Conservation (phyloP, 768 basidiomycete species). For the Phanerochaete carnosa region DNA sequence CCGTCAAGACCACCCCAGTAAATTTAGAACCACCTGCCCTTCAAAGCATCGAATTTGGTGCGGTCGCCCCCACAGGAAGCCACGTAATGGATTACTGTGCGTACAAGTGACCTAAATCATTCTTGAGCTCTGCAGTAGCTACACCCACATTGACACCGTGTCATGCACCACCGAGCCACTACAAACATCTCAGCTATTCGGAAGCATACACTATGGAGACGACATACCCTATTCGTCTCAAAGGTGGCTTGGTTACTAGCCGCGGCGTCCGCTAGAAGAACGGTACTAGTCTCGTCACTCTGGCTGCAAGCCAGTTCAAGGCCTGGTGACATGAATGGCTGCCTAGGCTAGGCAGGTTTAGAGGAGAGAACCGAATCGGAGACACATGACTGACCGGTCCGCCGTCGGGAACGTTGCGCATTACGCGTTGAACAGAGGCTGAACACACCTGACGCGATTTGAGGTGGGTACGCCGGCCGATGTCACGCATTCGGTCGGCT, state of each 20-base stretch:
- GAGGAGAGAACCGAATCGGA: background rate
- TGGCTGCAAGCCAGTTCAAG: constrained; percentile 42
- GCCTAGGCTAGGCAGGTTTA: background rate
- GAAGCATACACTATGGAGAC: background rate
- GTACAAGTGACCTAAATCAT: constrained; percentile 43
- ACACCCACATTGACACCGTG: background rate
- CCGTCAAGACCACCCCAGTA: constrained; percentile 43
- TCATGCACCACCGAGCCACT: constrained; percentile 25
- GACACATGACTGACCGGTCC: constrained; percentile 21
- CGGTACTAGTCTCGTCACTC: constrained; percentile 32
- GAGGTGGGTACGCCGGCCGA: background rate
- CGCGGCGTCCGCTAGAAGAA: constrained; percentile 32
- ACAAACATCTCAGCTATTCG: background rate
- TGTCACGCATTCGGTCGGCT: background rate
- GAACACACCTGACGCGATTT: constrained; percentile 16
- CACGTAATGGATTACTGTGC: constrained; percentile 52
- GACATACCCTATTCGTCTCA: constrained; percentile 41
- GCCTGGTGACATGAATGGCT: constrained; percentile 26
- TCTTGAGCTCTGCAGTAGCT: background rate
- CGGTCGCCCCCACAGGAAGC: constrained; percentile 46
- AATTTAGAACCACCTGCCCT: constrained; percentile 47
- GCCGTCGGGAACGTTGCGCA: constrained; percentile 29
- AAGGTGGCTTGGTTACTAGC: constrained; percentile 42
- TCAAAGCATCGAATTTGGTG: constrained; percentile 26
- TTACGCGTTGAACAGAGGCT: constrained; percentile 22